Evolutionary conservation across 2,329 filamentous ascomycete genomes (phyloP).

Genomic region (Talaromyces sp.): DNA sequence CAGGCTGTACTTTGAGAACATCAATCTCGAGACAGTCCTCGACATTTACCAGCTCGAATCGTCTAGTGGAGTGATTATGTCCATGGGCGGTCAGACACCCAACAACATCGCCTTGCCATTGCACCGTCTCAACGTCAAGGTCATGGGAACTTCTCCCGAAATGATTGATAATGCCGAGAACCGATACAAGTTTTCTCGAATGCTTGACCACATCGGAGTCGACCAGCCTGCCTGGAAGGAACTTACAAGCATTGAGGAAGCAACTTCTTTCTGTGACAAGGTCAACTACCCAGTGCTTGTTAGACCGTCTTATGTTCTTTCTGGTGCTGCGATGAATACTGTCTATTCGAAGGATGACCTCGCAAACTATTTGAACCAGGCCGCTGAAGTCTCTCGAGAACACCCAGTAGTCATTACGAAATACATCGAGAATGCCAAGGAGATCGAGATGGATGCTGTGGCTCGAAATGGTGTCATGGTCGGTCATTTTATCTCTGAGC

Average conservation of each 20-base stretch:
- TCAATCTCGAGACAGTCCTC: slow-evolving; percentile 81
- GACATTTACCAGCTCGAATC: slow-evolving; percentile 90
- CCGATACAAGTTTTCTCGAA: slow-evolving; percentile 96
- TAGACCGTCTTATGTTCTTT: slow-evolving; percentile 92
- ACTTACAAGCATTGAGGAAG: slow-evolving; percentile 89
- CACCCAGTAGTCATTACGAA: slow-evolving; percentile 98
- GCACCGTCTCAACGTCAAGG: slow-evolving; percentile 81
- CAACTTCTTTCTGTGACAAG: slow-evolving; percentile 76
- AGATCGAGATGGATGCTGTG: slow-evolving; percentile 99
- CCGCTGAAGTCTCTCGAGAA: slow-evolving; percentile 86
- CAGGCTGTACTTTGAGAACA: slow-evolving; percentile 92
- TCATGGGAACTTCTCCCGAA: slow-evolving; percentile 92
- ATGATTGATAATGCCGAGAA: slow-evolving; percentile 99
- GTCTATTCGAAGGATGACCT: slow-evolving; percentile 95
- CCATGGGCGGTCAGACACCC: slow-evolving; percentile 94
- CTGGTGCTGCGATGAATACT: slow-evolving; percentile 98
- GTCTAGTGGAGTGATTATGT: slow-evolving; percentile 79
- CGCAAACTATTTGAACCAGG: slow-evolving; percentile 81
- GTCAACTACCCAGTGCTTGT: slow-evolving; percentile 93
- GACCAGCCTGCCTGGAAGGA: slow-evolving; percentile 99
- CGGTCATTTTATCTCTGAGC: slow-evolving; percentile 96
- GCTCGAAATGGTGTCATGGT: slow-evolving; percentile 84
- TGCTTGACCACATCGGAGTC: slow-evolving; percentile 90
- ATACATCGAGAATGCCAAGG: slow-evolving; percentile 98
- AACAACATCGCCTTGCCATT: slow-evolving; percentile 96